Percentiles rank a stretch among this genome's conserved stretches.
Evolutionary conservation across 2,329 filamentous ascomycete genomes (phyloP).

Genomic region (Leptographium flavum): DNA sequence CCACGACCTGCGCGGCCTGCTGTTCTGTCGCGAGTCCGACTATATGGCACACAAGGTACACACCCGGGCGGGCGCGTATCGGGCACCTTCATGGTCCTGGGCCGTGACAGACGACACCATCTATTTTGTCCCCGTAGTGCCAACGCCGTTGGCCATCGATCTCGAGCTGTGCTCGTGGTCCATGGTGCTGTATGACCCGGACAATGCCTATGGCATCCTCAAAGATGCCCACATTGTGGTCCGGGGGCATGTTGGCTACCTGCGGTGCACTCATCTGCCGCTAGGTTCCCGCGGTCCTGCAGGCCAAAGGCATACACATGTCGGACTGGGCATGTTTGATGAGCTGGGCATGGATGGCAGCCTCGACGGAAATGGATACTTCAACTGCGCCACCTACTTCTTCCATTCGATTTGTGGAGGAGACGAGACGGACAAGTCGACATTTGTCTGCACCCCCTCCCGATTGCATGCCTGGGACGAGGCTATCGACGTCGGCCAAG

Average conservation of each 20-base stretch:
- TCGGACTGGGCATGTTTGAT: too few relatives aligned
- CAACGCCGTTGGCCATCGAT: background rate
- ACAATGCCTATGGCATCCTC: background rate
- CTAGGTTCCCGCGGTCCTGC: too few relatives aligned
- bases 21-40: background rate
- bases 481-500: too few relatives aligned
- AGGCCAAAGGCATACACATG: background rate
- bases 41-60: background rate
- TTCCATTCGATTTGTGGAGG: too few relatives aligned
- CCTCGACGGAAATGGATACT: too few relatives aligned
- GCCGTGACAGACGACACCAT: constrained; percentile 2
- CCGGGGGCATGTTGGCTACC: background rate
- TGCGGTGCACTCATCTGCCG: background rate
- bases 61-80: background rate
- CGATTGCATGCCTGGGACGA: too few relatives aligned
- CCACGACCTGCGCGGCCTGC: constrained; percentile 1
- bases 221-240: background rate
- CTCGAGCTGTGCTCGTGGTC: background rate
- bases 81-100: constrained; percentile 6
- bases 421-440: too few relatives aligned
- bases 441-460: too few relatives aligned
- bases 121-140: background rate
- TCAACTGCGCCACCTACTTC: too few relatives aligned
- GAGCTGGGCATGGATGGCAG: too few relatives aligned
- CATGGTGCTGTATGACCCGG: background rate